Conservation (phyloP, 2,329 filamentous ascomycete genomes). For the Clonostachys solani region DNA sequence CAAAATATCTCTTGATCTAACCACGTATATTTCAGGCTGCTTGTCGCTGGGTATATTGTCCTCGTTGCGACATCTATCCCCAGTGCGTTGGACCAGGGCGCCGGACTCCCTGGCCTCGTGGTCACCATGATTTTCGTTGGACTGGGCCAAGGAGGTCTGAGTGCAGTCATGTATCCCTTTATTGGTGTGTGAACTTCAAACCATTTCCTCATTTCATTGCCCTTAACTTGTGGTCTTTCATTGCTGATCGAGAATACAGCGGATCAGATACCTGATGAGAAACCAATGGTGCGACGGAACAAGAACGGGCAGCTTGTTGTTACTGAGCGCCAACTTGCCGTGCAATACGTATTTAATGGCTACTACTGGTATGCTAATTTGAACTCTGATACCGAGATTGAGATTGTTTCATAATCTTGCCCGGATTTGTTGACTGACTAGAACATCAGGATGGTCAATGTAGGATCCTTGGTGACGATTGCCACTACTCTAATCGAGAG, state of each 20-base stretch:
- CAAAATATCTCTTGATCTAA: too few species aligned
- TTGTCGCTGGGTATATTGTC: too few species aligned
- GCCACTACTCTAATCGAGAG: conserved; percentile 58
- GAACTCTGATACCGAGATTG: too few species aligned
- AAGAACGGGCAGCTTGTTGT: background rate
- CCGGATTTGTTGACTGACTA: too few species aligned
- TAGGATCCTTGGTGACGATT: conserved; percentile 56
- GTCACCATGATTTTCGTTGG: conserved; percentile 58
- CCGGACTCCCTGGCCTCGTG: conserved; percentile 45
- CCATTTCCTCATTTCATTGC: too few species aligned
- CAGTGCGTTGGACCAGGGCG: conserved; percentile 23
- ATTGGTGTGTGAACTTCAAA: conserved; percentile 6
- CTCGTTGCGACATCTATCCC: conserved; percentile 39
- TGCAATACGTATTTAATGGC: background rate
- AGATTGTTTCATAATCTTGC: too few species aligned
- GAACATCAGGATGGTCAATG: conserved; percentile 49
- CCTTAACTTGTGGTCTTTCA: too few species aligned
- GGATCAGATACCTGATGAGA: conserved; percentile 37
- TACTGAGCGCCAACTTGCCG: background rate
- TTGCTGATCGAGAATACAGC: conserved; percentile 24
- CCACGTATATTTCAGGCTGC: too few species aligned
- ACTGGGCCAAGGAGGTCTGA: conserved; percentile 65
- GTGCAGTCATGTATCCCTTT: conserved; percentile 53
- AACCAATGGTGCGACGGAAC: conserved; percentile 28
- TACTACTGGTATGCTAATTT: background rate